Evolutionary conservation across 2,329 filamentous ascomycete genomes (phyloP).

Genomic region (Parascedosporium putredinis): DNA sequence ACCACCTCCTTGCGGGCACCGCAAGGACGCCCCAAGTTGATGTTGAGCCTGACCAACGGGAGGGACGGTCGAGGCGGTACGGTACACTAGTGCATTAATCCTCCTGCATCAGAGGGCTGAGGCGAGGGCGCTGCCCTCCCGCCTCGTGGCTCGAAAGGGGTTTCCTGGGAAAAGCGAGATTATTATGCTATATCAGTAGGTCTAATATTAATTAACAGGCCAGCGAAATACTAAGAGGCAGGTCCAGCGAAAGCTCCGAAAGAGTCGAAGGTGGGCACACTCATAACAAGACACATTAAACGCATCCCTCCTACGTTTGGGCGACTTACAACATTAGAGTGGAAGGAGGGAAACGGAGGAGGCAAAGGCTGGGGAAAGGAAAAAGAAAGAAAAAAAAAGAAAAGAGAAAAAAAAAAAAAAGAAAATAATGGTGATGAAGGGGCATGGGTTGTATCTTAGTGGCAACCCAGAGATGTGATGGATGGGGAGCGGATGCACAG

Average conservation of each 20-base stretch:
- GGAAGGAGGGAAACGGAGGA: no score
- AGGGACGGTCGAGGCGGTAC: background rate
- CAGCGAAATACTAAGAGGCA: background rate
- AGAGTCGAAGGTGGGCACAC: no score
- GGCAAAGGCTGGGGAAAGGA: no score
- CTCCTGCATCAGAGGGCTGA: background rate
- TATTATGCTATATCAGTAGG: background rate
- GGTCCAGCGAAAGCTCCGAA: background rate
- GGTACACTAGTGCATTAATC: background rate
- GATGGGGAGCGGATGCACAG: background rate
- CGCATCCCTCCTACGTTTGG: no score
- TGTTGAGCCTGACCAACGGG: background rate
- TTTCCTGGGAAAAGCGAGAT: background rate
- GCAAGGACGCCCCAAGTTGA: background rate
- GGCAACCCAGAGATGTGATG: no score
- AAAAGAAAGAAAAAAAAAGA: no score
- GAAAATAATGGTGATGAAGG: no score
- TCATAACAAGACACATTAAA: no score
- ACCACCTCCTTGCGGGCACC: background rate
- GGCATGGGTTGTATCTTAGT: no score
- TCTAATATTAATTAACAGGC: background rate
- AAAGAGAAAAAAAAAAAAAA: no score
- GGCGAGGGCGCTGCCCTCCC: background rate
- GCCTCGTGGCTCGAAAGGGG: background rate
- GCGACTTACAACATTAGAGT: no score